Percentiles rank a stretch among this genome's conserved stretches.
These are phyloP conservation scores for Penicillium lagena DNA, from an alignment of 495 filamentous ascomycete genomes.

Conservation along the genomic window DNA sequence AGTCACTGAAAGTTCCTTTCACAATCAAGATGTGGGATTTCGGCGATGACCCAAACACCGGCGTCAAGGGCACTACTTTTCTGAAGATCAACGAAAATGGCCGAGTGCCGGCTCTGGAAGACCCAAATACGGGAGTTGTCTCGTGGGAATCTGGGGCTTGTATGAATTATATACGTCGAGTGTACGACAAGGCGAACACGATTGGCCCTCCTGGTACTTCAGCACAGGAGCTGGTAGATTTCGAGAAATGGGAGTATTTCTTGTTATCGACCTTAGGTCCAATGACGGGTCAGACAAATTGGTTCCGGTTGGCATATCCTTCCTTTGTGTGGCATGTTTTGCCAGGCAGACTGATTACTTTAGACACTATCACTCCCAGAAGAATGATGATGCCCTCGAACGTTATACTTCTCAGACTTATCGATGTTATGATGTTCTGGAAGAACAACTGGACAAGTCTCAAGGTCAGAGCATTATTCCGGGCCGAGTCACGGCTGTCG, in stretches of 20 bases:
- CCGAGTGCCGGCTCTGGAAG: constrained; percentile 67
- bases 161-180: constrained; percentile 31
- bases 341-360: neutral
- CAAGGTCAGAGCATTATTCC: constrained; percentile 30
- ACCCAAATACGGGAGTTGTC: constrained; percentile 36
- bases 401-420: constrained; percentile 32
- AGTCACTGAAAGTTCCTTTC: constrained; percentile 68
- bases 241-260: constrained; percentile 43
- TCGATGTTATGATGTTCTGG: constrained; percentile 35
- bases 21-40: constrained; percentile 57
- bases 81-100: constrained; percentile 84
- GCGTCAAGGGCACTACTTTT: constrained; percentile 64
- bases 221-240: constrained; percentile 35
- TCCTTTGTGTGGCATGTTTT: neutral
- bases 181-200: constrained; percentile 20
- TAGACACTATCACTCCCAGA: constrained; percentile 21
- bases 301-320: constrained; percentile 23
- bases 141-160: constrained; percentile 34
- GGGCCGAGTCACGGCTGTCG: constrained; percentile 28
- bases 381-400: constrained; percentile 34
- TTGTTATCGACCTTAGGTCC: constrained; percentile 34
- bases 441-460: constrained; percentile 33
- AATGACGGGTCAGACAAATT: constrained; percentile 37
- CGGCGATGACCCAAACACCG: constrained; percentile 31
- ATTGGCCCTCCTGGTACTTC: constrained; percentile 21